These are phyloP conservation scores for Yamadazyma endophytica DNA, from an alignment of 805 yeast species.

Conservation along the genomic window DNA sequence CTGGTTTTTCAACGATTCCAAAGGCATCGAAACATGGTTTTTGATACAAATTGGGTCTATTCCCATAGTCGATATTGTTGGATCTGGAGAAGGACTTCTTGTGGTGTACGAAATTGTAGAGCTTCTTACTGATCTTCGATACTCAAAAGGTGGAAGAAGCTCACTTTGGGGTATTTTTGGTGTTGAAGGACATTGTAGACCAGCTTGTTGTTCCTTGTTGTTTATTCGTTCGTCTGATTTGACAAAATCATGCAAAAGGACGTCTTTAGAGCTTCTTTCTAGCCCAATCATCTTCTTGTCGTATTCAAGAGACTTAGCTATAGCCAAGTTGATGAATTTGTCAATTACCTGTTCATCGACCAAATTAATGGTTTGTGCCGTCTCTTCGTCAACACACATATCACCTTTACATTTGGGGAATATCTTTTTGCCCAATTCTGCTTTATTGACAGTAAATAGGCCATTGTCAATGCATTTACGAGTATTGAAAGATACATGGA, in stretches of 20 bases:
- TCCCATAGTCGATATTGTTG: conserved; percentile 11
- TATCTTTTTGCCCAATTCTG: conserved; percentile 2
- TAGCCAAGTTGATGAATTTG: conserved; percentile 6
- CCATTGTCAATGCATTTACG: conserved; percentile 1
- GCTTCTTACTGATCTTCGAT: not conserved
- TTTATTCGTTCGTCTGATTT: too few species aligned
- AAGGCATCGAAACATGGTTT: conserved; percentile 14
- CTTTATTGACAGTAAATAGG: conserved; percentile 7
- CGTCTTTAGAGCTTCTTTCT: not conserved
- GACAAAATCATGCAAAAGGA: not conserved
- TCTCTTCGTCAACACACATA: conserved; percentile 3
- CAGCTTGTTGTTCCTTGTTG: too few species aligned
- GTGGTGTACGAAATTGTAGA: conserved; percentile 4
- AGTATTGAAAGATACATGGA: conserved; percentile 13
- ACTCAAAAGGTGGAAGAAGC: too few species aligned
- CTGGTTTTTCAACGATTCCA: conserved; percentile 23
- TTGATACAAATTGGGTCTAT: conserved; percentile 14
- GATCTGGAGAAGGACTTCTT: conserved; percentile 18
- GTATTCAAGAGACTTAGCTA: conserved; percentile 8
- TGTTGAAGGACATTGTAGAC: not conserved
- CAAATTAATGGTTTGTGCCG: conserved; percentile 1
- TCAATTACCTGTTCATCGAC: conserved; percentile 3
- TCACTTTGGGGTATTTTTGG: not conserved
- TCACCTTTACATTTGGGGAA: conserved; percentile 10
- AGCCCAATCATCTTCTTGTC: conserved; percentile 3